These are phyloP conservation scores for Oenanthe javanica DNA, from an alignment of 140 eudicot genomes.

Conservation along the genomic window DNA sequence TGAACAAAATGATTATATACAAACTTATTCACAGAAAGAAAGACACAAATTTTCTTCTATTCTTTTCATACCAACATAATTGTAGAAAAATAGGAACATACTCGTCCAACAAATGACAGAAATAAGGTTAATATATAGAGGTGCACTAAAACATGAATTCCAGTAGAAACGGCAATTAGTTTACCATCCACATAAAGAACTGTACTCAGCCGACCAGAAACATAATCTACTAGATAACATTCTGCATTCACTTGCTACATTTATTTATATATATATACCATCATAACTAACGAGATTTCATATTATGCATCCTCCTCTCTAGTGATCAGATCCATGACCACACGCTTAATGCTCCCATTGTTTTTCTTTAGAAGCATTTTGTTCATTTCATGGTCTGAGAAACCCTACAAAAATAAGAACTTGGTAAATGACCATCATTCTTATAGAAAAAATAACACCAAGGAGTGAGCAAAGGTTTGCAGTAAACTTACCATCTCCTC, in stretches of 20 bases:
- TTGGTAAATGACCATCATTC: neutral
- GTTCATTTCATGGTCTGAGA: conserved; percentile 48
- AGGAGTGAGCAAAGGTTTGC: neutral
- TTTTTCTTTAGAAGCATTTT: conserved; percentile 75
- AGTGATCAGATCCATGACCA: conserved; percentile 72
- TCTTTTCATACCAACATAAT: too few species aligned
- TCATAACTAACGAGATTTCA: neutral
- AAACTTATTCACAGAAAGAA: too few species aligned
- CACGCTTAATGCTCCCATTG: conserved; percentile 75
- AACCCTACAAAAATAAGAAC: conserved; percentile 39
- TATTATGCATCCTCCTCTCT: conserved; percentile 30
- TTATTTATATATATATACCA: neutral
- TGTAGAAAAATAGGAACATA: too few species aligned
- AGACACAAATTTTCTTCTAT: too few species aligned
- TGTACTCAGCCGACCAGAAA: neutral
- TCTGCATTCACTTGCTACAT: neutral
- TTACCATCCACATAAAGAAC: neutral
- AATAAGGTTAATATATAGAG: neutral
- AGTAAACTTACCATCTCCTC: conserved; percentile 63
- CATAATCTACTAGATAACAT: neutral
- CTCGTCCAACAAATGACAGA: too few species aligned
- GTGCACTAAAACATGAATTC: neutral
- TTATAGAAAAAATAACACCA: neutral
- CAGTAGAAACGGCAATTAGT: neutral
- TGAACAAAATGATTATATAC: too few species aligned